Base-by-base conservation (phyloP, 768 basidiomycete genomes). In the Termitomyces sp. region DNA sequence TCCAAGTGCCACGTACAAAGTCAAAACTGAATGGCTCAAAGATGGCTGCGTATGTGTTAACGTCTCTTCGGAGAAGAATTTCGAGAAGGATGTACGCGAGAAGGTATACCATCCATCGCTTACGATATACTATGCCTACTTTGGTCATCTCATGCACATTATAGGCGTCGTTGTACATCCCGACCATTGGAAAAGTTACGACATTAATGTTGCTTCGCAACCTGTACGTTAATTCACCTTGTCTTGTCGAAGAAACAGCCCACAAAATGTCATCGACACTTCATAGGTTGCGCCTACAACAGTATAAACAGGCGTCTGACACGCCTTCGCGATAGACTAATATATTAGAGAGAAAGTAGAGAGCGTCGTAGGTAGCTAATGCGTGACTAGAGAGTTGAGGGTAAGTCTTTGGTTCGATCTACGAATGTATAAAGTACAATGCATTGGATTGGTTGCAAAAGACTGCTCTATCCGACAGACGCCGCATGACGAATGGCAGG, bases 201-300 rank as follows among this genome's bases (percentile, higher is more conserved):
- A 97, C 98, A 62, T 75, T 95, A 67, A 96, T 99, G 92, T 80
- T 99, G n/a, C 80, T 97, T 65, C 83, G 96, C 47, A 99, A 99
- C 69, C 67, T 99, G 89, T 94, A 68, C 67, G 92, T 76, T 37
- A 44, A 50, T n/a, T 44, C 46, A 50, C 49, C 50, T 53, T 33
- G 9, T 10, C 8, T 33, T 46, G 19, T 47, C 28, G 57, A 8
- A 6, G 43, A 31, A 14, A 31, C 26, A 10, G 47, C 45, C 21
- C 54, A 55, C 49, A 33, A n/a, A 15, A 55, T 26, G 28, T 9
- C 31, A 33, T 33, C 28, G 26, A 15, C n/a, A 43, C 43, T 50
- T 40, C 60, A 57, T 61, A 85, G 84, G 53, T 66, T 86, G 65
- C 82, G 83, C 19, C 67, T 86, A 64, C 80, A 79, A 63, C 76